Conservation (phyloP, 257 asterid species). For the Anisodus tanguticus region DNA sequence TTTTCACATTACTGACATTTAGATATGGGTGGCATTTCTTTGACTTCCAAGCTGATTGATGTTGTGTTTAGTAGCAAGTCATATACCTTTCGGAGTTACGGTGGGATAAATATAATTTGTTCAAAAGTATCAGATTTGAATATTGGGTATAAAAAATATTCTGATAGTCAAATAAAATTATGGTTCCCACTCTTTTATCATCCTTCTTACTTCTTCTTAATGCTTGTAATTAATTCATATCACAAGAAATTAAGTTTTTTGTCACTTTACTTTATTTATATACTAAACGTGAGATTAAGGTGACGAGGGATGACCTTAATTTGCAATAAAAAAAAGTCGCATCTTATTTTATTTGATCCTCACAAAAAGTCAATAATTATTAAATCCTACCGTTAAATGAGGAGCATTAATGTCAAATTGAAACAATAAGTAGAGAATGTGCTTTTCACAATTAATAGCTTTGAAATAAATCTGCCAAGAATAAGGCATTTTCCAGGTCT, state of each 20-base stretch:
- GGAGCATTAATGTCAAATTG: neutral
- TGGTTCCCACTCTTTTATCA: neutral
- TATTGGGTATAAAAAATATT: too few relatives aligned
- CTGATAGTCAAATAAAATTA: too few relatives aligned
- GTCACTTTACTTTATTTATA: neutral
- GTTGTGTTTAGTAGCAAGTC: neutral
- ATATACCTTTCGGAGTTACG: neutral
- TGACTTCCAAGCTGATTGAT: neutral
- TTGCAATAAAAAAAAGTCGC: neutral
- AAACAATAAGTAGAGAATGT: neutral
- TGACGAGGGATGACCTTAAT: neutral
- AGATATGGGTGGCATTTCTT: neutral
- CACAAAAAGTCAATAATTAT: neutral
- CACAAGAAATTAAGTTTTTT: neutral
- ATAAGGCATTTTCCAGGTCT: neutral
- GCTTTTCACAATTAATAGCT: neutral
- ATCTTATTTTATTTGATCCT: neutral
- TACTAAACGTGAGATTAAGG: neutral
- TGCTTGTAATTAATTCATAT: neutral
- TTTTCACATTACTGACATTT: conserved; percentile 6
- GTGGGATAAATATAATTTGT: too few relatives aligned
- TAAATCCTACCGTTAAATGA: neutral
- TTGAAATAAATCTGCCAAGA: neutral
- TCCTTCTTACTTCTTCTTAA: neutral
- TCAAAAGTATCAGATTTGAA: too few relatives aligned